Evolutionary conservation across 352 stramenopile species (phyloP).

Genomic region (Discostella stelligera): DNA sequence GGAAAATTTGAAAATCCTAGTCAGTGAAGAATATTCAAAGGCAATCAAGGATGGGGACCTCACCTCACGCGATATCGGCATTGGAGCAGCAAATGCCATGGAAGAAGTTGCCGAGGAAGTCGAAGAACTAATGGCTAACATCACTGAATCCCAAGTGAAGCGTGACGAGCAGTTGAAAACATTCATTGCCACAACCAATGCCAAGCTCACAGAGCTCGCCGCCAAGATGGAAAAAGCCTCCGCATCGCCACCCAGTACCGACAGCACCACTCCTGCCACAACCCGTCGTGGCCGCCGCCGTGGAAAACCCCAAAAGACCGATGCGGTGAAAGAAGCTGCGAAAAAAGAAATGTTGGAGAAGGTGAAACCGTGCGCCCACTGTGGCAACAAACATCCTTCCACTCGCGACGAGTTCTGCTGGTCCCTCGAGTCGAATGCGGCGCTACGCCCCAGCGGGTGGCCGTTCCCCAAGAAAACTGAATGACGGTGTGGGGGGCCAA

Average conservation of each 20-base stretch:
- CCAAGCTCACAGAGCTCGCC: no score
- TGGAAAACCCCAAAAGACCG: neutral
- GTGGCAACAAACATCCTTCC: neutral
- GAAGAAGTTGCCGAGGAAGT: neutral
- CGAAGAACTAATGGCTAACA: neutral
- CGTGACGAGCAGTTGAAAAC: neutral
- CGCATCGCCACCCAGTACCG: no score
- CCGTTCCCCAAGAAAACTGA: neutral
- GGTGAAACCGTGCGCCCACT: neutral
- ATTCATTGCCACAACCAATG: no score
- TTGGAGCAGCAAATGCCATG: neutral
- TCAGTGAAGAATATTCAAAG: neutral
- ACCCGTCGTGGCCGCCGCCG: neutral
- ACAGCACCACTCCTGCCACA: neutral
- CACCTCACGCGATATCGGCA: neutral
- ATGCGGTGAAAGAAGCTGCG: neutral
- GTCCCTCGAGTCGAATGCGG: neutral
- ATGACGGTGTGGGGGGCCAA: constrained; percentile 16
- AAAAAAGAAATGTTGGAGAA: neutral
- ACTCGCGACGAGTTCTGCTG: neutral
- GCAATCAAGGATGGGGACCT: neutral
- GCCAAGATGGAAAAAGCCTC: no score
- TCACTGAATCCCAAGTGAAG: neutral
- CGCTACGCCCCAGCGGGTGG: neutral
- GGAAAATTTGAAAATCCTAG: neutral